Percentiles rank a stretch among this genome's conserved stretches.
Evolutionary conservation across 805 yeast species (phyloP).

Genomic region (Barnettozyma sp.): DNA sequence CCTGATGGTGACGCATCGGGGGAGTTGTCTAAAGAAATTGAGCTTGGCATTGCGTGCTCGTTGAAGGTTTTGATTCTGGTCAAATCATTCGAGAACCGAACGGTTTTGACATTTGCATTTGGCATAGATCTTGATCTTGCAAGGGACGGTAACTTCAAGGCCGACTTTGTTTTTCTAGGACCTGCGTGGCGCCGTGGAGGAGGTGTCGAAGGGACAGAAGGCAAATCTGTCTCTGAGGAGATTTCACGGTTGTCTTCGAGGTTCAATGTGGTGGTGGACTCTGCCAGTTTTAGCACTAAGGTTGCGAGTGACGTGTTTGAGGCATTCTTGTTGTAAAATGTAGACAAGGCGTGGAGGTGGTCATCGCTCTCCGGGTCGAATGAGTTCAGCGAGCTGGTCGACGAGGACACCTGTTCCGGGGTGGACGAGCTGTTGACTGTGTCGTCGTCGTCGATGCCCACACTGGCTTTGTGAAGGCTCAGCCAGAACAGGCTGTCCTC

Average conservation of each 20-base stretch:
- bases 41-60: constrained; percentile 51
- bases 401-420: constrained; percentile 8
- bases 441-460: no score
- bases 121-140: constrained; percentile 44
- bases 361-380: constrained; percentile 19
- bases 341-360: constrained; percentile 11
- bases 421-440: constrained; percentile 2
- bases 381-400: constrained; percentile 18
- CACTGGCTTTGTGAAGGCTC: constrained; percentile 5
- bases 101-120: constrained; percentile 37
- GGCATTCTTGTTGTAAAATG: constrained; percentile 7
- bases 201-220: constrained; percentile 12
- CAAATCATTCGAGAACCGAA: constrained; percentile 54
- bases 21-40: constrained; percentile 54
- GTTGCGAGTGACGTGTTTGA: constrained; percentile 23
- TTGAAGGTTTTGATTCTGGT: constrained; percentile 61
- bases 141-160: constrained; percentile 40
- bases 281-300: constrained; percentile 19
- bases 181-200: constrained; percentile 1
- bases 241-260: constrained; percentile 4
- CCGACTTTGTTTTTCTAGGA: constrained; percentile 29
- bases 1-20: constrained; percentile 29
- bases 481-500: constrained; percentile 9
- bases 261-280: constrained; percentile 21
- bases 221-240: background rate